Conservation (phyloP, 176 grass and related monocot species). For the Oropetium thomaeum region DNA sequence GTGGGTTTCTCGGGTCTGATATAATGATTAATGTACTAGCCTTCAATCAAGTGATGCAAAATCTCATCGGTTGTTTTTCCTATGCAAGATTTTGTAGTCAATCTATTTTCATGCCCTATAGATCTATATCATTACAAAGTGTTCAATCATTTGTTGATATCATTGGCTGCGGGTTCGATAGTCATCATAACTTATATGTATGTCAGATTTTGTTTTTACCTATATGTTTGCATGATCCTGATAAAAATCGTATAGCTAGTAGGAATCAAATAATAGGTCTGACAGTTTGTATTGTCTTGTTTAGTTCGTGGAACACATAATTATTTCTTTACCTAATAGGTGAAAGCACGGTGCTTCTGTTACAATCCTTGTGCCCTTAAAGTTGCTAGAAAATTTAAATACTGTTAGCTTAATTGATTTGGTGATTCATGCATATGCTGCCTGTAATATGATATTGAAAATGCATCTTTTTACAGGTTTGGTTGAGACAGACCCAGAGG, state of each 20-base stretch:
- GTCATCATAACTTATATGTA: neutral
- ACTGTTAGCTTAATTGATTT: neutral
- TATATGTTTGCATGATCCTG: neutral
- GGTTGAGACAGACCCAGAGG: slow-evolving; percentile 91
- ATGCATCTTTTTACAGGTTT: slow-evolving; percentile 55
- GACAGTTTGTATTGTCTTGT: neutral
- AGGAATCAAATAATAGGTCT: neutral
- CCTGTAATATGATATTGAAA: neutral
- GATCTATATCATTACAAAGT: neutral
- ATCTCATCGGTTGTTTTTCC: no score
- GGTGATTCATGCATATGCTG: slow-evolving; percentile 21
- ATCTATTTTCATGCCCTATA: neutral
- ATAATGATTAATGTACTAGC: neutral
- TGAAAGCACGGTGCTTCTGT: neutral
- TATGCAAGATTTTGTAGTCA: neutral
- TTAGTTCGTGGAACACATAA: neutral
- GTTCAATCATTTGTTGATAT: neutral
- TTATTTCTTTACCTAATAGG: neutral
- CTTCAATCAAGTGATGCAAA: neutral
- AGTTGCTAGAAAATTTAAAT: slow-evolving; percentile 21
- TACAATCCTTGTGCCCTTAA: neutral
- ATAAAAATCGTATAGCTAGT: neutral
- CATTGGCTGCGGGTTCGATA: neutral
- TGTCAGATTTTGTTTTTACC: neutral
- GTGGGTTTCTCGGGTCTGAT: neutral